A percentile compares a stretch with the other conserved stretches of the same genome.
These are phyloP conservation scores for Calonectria pauciramosa DNA, from an alignment of 2,329 filamentous ascomycete species.

Conservation along the genomic window DNA sequence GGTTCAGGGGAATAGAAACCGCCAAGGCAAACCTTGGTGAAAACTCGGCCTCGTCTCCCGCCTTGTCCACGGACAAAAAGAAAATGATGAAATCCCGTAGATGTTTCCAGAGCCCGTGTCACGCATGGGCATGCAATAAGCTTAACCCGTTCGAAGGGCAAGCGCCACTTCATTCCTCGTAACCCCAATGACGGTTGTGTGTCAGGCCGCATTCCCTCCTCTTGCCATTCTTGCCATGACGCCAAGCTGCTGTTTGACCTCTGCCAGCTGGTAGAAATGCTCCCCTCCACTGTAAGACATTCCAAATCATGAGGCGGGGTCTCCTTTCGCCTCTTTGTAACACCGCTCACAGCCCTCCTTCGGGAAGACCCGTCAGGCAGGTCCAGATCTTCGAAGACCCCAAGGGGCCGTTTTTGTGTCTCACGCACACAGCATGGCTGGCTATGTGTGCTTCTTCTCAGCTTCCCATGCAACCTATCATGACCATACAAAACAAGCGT, in stretches of 20 bases:
- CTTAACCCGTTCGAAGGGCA: slow-evolving; percentile 1
- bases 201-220: background rate
- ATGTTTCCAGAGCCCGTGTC: background rate
- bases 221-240: background rate
- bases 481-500: background rate
- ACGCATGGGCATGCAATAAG: background rate
- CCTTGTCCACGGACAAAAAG: background rate
- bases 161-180: slow-evolving; percentile 18
- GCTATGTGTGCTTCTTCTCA: background rate
- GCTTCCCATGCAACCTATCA: background rate
- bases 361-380: background rate
- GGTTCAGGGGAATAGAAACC: background rate
- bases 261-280: background rate
- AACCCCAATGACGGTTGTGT: background rate
- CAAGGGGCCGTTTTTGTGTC: background rate
- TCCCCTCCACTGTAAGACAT: background rate
- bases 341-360: background rate
- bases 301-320: background rate
- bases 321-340: background rate
- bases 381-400: background rate
- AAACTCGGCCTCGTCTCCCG: background rate
- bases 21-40: background rate
- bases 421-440: background rate
- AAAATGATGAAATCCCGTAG: background rate
- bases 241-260: background rate